Conservation (phyloP, 2,329 filamentous ascomycete genomes). For the Volutella citrinella region DNA sequence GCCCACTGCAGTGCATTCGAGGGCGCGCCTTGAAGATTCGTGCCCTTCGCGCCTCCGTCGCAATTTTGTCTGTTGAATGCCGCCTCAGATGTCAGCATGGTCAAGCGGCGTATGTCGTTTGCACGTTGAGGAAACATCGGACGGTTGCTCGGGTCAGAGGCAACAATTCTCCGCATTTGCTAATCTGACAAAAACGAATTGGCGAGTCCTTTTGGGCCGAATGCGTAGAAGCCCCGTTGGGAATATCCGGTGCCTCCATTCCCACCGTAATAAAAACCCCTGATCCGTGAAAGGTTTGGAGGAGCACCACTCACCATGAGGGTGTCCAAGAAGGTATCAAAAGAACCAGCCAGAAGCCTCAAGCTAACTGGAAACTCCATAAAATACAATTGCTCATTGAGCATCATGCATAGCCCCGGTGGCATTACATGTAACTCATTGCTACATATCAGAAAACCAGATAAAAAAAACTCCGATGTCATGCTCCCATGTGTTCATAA, state of each 20-base stretch:
- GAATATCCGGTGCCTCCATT: constrained; percentile 14
- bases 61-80: no score
- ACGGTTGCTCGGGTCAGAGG: constrained; percentile 16
- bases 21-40: no score
- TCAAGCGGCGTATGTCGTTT: no score
- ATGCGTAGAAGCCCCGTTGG: constrained; percentile 18
- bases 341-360: constrained; percentile 14
- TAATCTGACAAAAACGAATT: constrained; percentile 26
- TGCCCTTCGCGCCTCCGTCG: no score
- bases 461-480: constrained; percentile 31
- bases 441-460: no score
- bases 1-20: no score
- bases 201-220: constrained; percentile 22
- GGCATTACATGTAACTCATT: no score
- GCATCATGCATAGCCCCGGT: constrained; percentile 18
- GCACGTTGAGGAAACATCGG: no score
- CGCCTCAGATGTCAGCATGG: no score
- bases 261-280: constrained; percentile 18
- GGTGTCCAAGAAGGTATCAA: constrained; percentile 15
- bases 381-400: constrained; percentile 28
- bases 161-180: constrained; percentile 30
- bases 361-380: constrained; percentile 25
- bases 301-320: constrained; percentile 18
- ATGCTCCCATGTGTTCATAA: no score
- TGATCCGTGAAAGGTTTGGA: no score